phyloP scores from a whole-genome alignment of 2,329 filamentous ascomycete genomes.

The Dactylonectria macrodidyma region DNA sequence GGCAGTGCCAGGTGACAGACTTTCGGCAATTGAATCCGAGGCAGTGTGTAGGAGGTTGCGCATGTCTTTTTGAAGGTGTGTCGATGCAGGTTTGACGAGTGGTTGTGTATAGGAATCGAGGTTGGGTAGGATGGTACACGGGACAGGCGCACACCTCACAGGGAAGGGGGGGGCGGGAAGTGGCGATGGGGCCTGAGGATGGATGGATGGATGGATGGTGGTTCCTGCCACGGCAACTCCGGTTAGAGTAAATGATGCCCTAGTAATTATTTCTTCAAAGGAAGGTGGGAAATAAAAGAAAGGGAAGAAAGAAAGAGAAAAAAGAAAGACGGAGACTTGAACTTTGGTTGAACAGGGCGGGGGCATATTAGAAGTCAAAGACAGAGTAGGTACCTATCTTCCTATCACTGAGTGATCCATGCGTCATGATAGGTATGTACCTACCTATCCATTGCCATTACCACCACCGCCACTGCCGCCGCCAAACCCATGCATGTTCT shows the following conservation, averaged over 20 bases:
- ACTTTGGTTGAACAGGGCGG: too few species aligned
- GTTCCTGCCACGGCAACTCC: background rate
- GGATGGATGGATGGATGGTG: background rate
- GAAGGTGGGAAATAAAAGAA: too few species aligned
- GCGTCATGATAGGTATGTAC: too few species aligned
- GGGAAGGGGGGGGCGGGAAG: conserved; percentile 1
- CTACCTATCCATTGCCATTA: too few species aligned
- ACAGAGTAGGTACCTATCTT: too few species aligned
- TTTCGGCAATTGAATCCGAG: conserved; percentile 6
- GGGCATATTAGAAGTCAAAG: too few species aligned
- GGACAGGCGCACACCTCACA: background rate
- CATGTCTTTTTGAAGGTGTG: conserved; percentile 5
- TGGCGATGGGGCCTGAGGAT: background rate
- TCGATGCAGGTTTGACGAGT: conserved; percentile 3
- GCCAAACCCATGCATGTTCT: too few species aligned
- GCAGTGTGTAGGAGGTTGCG: background rate
- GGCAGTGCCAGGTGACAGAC: conserved; percentile 5
- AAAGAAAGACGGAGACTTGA: too few species aligned
- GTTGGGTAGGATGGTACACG: background rate
- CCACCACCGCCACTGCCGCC: too few species aligned
- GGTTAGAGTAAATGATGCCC: background rate
- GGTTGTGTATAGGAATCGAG: conserved; percentile 5
- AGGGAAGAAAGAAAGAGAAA: too few species aligned
- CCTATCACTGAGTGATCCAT: too few species aligned
- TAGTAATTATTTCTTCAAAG: too few species aligned